Base-by-base conservation (phyloP, 1,139 yeast species). In the Magnusiomyces magnusii region DNA sequence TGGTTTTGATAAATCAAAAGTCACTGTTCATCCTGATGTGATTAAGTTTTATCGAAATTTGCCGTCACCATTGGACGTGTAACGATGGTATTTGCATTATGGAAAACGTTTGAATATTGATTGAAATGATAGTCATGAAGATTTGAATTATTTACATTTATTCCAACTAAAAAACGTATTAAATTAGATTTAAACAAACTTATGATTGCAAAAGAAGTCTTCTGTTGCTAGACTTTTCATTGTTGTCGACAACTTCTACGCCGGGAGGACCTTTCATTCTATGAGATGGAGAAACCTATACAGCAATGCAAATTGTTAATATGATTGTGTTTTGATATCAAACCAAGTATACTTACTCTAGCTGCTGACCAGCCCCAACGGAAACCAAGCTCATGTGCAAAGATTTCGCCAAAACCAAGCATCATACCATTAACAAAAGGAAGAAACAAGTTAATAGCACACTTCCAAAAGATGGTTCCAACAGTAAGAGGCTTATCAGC, bases 401-500 rank as follows among this genome's bases (percentile, higher is more conserved):
- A 77, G 27, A 93, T 86, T 75, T 93, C 99, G 0, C 99, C 99
- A 72, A 92, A 90, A 0, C 99, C 99, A 62, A 93, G 80, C 96
- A 92, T 92, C 76, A 93, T 78, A 13, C 99, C 99, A 69, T 93
- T 93, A 63, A 93, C 77, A 68, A 93, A 91, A 1, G 99, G 99
- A 56, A 93, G 75, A 2, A 91, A 72, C 66, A 92, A 74, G 67
- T 93, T 92, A 64, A 93, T 84, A 2, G 91, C 82, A 24, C 66
- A 57, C 39, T 23, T 56, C 55, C 39, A 60, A 41, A 54, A 61
- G 36, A 27, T 59, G 52, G 7, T n/a, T 24, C 55, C 49, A 34
- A 53, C 47, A 3, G 55, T 36, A 3, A 57, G 56, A 19, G 50
- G 24, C 21, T 24, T 17, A 9, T 39, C 47, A 19, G n/a, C 25